Base-by-base conservation (phyloP, 2,329 filamentous ascomycete genomes). In the Fusarium palustre region DNA sequence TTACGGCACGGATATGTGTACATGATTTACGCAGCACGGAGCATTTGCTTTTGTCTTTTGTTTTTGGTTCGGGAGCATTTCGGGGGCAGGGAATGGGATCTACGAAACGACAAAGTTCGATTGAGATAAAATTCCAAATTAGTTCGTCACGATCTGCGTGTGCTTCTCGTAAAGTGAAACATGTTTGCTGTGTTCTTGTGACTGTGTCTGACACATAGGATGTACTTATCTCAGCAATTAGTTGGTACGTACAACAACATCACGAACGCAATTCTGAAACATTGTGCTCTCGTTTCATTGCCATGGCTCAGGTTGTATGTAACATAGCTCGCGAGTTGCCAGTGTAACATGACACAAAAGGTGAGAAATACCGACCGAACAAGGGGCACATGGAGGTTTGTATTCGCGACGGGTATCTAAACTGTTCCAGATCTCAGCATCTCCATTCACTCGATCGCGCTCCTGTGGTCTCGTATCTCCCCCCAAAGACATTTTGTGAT, bases 371-470 rank as follows among this genome's bases (percentile, higher is more conserved):
- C 69, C 65, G 68, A 50, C 34, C n/a, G n/a, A 73, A 18, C 31
- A 55, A 39, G 45, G 53, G 36, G 36, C 25, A 38, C n/a, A 59
- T 65, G 15, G 33, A 65, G 47, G 59, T 58, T 55, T 59, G 34
- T 48, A 64, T 68, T 64, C 39, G 45, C 48, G 42, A 59, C 55
- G 68, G 66, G 71, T 73, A 71, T 63, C 65, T 74, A 57, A 54
- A 49, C 49, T 59, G 55, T 45, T 62, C 53, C 34, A 55, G 50
- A 69, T 59, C 55, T 66, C 38, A 60, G 57, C 47, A 20, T 60
- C 25, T 28, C 36, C 11, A 60, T 42, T 22, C 12, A 47, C 39
- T 46, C 62, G 52, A 65, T 60, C 25, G 34, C 55, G 43, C 41
- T 39, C 36, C 4, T 38, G 34, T 33, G 36, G 28, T n/a, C 22